These are phyloP conservation scores for Fragaria vesca DNA, from an alignment of 306 rosid genomes.

Conservation along the genomic window DNA sequence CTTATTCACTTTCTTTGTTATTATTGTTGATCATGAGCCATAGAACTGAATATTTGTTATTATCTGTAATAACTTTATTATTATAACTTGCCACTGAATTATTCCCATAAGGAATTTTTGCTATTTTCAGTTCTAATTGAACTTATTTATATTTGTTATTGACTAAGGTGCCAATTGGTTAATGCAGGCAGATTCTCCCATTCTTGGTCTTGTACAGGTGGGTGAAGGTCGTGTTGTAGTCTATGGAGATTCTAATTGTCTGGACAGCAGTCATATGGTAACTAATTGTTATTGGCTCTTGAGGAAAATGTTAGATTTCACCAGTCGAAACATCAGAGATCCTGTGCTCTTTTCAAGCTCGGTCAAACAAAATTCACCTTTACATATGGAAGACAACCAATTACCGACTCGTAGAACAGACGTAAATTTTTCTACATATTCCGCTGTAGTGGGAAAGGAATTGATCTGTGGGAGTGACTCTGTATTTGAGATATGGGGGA, in stretches of 20 bases:
- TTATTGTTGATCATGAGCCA: neutral
- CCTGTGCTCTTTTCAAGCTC: conserved; percentile 76
- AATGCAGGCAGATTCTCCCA: conserved; percentile 88
- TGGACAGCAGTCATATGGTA: conserved; percentile 98
- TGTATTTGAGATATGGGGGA: conserved; percentile 86
- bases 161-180: conserved; percentile 25
- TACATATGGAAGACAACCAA: conserved; percentile 65
- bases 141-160: neutral
- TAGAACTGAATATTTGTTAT: neutral
- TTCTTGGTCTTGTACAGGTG: conserved; percentile 68
- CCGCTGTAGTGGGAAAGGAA: conserved; percentile 75
- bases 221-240: conserved; percentile 81
- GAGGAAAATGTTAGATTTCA: conserved; percentile 78
- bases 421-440: conserved; percentile 79
- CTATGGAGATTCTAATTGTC: conserved; percentile 95
- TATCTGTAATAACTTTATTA: neutral
- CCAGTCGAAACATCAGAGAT: conserved; percentile 61
- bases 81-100: neutral
- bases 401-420: conserved; percentile 91
- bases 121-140: neutral
- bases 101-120: neutral
- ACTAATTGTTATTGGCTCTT: conserved; percentile 86
- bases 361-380: conserved; percentile 47
- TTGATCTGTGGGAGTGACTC: conserved; percentile 71
- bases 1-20: neutral